These are phyloP conservation scores for Trichophyton mentagrophytes DNA, from an alignment of 2,329 filamentous ascomycete species.

Conservation along the genomic window DNA sequence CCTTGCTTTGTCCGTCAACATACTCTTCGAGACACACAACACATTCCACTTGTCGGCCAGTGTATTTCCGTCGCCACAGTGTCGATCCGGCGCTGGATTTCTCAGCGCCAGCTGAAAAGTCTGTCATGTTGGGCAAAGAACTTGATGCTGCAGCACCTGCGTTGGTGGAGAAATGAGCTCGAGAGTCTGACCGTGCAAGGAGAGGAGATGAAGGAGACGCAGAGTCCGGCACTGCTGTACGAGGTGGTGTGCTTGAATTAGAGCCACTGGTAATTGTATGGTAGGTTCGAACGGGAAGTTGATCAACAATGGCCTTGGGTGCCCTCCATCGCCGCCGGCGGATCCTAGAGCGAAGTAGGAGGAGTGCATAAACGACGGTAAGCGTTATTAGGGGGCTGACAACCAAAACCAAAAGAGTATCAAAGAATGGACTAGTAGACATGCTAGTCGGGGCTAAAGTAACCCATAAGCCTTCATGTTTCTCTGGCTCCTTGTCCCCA, in stretches of 20 bases:
- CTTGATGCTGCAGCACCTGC: slow-evolving; percentile 17
- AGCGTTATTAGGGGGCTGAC: slow-evolving; percentile 86
- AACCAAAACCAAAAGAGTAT: slow-evolving; percentile 91
- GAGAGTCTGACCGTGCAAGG: slow-evolving; percentile 36
- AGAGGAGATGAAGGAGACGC: slow-evolving; percentile 69
- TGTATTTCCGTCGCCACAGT: slow-evolving; percentile 44
- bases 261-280: slow-evolving; percentile 63
- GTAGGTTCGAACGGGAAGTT: slow-evolving; percentile 88
- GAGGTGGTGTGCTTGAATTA: slow-evolving; percentile 42
- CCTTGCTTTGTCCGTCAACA: slow-evolving; percentile 78
- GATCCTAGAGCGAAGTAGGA: slow-evolving; percentile 78
- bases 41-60: slow-evolving; percentile 65
- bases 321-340: slow-evolving; percentile 84
- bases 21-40: slow-evolving; percentile 97
- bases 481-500: slow-evolving; percentile 14
- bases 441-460: slow-evolving; percentile 80
- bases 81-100: slow-evolving; percentile 30
- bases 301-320: slow-evolving; percentile 91
- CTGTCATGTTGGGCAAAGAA: slow-evolving; percentile 5
- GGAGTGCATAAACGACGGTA: slow-evolving; percentile 79
- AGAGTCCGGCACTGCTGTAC: slow-evolving; percentile 50
- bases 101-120: slow-evolving; percentile 26
- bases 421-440: slow-evolving; percentile 85
- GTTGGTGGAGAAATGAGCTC: slow-evolving; percentile 27
- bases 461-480: slow-evolving; percentile 80